Conservation (phyloP, 306 rosid genomes). For the Carpinus fangiana region DNA sequence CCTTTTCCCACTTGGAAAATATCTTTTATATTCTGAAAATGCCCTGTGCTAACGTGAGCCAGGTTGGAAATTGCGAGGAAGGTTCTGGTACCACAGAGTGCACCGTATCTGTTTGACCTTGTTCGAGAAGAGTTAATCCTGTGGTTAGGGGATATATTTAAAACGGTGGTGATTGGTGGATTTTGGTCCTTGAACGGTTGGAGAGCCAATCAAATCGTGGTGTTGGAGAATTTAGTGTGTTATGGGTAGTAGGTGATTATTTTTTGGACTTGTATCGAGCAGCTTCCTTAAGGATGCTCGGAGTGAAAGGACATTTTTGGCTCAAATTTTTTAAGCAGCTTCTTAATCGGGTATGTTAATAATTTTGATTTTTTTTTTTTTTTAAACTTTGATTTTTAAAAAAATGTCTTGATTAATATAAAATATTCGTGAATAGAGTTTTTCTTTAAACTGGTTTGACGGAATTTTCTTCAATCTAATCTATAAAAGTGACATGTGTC, state of each 20-base stretch:
- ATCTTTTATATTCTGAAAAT: not conserved
- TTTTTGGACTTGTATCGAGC: not conserved
- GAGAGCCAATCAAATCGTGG: not conserved
- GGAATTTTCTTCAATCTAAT: too few species aligned
- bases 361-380: too few species aligned
- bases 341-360: too few species aligned
- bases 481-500: too few species aligned
- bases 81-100: conserved; percentile 11
- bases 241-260: not conserved
- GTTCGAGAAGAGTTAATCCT: too few species aligned
- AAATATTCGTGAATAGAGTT: too few species aligned
- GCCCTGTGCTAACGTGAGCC: not conserved
- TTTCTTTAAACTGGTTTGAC: too few species aligned
- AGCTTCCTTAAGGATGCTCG: not conserved
- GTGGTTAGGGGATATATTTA: not conserved
- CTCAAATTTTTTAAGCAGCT: not conserved
- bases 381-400: too few species aligned
- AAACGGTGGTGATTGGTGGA: not conserved
- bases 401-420: too few species aligned
- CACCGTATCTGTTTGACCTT: conserved; percentile 17
- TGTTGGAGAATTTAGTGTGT: not conserved
- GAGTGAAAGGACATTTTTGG: not conserved
- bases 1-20: not conserved
- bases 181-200: not conserved
- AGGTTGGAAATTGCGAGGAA: conserved; percentile 21